Evolutionary conservation across 2,329 filamentous ascomycete species (phyloP), one percentile per base, ranked within the genome.

Genomic region (Teratosphaeria zuluensis): DNA sequence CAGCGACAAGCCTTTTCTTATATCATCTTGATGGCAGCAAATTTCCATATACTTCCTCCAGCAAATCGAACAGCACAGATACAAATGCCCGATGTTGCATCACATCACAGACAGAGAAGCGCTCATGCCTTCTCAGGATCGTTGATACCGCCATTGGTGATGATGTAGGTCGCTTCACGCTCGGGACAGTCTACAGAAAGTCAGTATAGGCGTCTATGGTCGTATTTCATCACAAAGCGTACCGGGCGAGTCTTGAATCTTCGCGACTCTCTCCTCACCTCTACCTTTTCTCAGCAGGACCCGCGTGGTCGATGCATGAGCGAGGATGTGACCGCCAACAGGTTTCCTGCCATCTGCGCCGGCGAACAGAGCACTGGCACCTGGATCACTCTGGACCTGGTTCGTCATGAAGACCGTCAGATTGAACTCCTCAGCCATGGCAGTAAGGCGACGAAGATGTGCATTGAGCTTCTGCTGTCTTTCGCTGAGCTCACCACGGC

Each of bases 351-450:
- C 85, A 73, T 88, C 85, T 58, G 83, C 84, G 63, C 84, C 80
- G 55, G 84, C 82, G 68, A 88, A 88, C 11, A 88, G 76, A 53
- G 85, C 82, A 69, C 79, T 87, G 11, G 85, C 85, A 61, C 85
- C 85, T 14, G 85, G 85, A 64, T 88, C 85, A 59, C 83, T 86
- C 73, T 87, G 85, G 38, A 88, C 85, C 73, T 88, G 85, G 63
- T 88, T 88, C 56, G 85, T 88, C 80, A 85, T 83, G 59, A 85
- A 74, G 55, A 85, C 82, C 54, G 81, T 61, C 59, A 88, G 76
- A 66, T 88, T 88, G 75, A 87, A 88, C 66, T 87, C 85, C 79
- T 87, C 84, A 42, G 85, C 84, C 74, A 86, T 84, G 68, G 85
- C 82, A 14, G 81, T 80, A 53, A 87, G 73, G 69, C 82, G 84